Evolutionary conservation across 441 rosid species (phyloP).

Genomic region (Sinapis alba): DNA sequence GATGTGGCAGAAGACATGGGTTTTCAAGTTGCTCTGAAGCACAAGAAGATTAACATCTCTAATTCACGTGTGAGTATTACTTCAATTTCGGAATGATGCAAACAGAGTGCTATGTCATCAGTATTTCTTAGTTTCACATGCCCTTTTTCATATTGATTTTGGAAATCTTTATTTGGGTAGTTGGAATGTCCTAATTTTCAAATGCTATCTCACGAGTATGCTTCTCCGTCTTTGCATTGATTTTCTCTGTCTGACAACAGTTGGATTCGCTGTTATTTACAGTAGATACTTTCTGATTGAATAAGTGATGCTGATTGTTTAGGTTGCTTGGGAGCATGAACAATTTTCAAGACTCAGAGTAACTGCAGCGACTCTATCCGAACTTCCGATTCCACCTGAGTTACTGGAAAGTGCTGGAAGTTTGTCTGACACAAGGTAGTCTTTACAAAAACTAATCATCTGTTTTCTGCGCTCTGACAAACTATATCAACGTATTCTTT

Average conservation of each 20-base stretch:
- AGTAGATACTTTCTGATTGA: background rate
- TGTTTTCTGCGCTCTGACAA: background rate
- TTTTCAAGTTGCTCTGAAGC: slow-evolving; percentile 77
- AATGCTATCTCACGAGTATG: background rate
- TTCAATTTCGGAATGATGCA: slow-evolving; percentile 1
- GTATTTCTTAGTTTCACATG: background rate
- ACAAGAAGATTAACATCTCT: slow-evolving; percentile 95
- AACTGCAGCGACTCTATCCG: slow-evolving; percentile 95
- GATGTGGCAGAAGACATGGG: slow-evolving; percentile 84
- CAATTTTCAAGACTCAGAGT: slow-evolving; percentile 94
- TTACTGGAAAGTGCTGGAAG: slow-evolving; percentile 77
- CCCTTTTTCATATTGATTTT: background rate
- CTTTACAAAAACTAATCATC: slow-evolving; percentile 24
- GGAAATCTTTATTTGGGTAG: background rate
- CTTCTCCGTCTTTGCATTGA: slow-evolving; percentile 1
- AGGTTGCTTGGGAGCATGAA: slow-evolving; percentile 99
- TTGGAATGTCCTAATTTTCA: background rate
- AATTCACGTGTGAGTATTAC: slow-evolving; percentile 86
- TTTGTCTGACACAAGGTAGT: slow-evolving; percentile 75
- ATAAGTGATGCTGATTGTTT: slow-evolving; percentile 38
- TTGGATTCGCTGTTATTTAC: background rate
- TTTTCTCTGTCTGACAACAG: slow-evolving; percentile 42
- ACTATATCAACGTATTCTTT: background rate
- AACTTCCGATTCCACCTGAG: slow-evolving; percentile 76
- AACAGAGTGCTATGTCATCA: background rate